Conservation (phyloP, 306 rosid species). For the Cucumis cinereus region DNA sequence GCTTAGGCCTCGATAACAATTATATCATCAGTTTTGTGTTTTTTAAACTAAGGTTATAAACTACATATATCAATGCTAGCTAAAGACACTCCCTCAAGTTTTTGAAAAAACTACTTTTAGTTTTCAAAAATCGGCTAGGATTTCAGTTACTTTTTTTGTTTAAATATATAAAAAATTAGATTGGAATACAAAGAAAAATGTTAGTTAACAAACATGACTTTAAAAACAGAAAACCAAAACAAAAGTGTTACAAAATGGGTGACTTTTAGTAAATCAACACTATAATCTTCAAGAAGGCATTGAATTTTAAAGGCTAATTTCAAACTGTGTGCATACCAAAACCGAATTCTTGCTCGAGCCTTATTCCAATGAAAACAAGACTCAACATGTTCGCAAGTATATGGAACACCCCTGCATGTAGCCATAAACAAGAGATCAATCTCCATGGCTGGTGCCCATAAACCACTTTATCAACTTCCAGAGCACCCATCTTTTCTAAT, state of each 20-base stretch:
- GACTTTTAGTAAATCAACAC: background rate
- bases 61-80: background rate
- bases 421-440: slow-evolving; percentile 14
- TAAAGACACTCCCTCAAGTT: background rate
- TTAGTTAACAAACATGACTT: background rate
- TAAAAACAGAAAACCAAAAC: background rate
- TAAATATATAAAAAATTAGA: background rate
- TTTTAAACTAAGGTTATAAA: background rate
- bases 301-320: background rate
- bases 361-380: slow-evolving; percentile 14
- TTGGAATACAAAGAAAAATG: background rate
- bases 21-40: background rate
- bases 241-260: background rate
- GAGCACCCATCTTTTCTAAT: slow-evolving; percentile 17
- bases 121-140: background rate
- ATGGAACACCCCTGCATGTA: slow-evolving; percentile 17
- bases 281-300: background rate
- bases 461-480: slow-evolving; percentile 12
- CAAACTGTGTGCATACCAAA: background rate
- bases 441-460: slow-evolving; percentile 13
- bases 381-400: slow-evolving; percentile 15
- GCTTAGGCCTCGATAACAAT: background rate
- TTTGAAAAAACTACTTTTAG: background rate
- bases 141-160: background rate
- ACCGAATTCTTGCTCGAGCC: slow-evolving; percentile 15